phyloP scores from a whole-genome alignment of 2,329 filamentous ascomycete species.

The Colletotrichum sp. region DNA sequence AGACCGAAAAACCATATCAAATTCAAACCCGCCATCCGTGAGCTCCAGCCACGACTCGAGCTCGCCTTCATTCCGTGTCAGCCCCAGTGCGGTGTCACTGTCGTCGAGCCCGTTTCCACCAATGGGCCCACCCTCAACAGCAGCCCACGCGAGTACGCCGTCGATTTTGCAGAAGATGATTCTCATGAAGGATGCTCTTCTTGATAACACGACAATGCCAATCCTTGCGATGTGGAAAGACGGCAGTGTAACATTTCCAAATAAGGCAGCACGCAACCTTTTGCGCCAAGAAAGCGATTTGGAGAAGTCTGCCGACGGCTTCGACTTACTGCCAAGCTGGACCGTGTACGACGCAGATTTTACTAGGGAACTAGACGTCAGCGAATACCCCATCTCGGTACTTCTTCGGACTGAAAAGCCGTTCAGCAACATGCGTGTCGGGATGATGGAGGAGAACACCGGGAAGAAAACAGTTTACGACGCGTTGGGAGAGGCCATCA shows the following conservation, averaged over 20 bases:
- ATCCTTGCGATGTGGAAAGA: slow-evolving; percentile 85
- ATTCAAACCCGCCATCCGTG: slow-evolving; percentile 51
- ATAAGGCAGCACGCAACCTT: slow-evolving; percentile 66
- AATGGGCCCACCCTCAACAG: slow-evolving; percentile 65
- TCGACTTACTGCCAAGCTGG: slow-evolving; percentile 65
- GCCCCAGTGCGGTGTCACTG: slow-evolving; percentile 58
- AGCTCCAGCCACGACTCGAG: slow-evolving; percentile 52
- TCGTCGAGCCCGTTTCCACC: slow-evolving; percentile 69
- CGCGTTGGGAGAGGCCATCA: slow-evolving; percentile 69
- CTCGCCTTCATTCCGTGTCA: slow-evolving; percentile 48
- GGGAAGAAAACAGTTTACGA: slow-evolving; percentile 65
- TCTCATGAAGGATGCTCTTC: slow-evolving; percentile 76
- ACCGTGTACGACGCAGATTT: slow-evolving; percentile 72
- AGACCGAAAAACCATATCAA: slow-evolving; percentile 48
- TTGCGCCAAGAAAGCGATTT: slow-evolving; percentile 48
- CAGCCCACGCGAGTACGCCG: slow-evolving; percentile 59
- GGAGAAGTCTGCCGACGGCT: slow-evolving; percentile 47
- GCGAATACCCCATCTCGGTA: slow-evolving; percentile 71
- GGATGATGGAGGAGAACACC: slow-evolving; percentile 59
- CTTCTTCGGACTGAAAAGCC: slow-evolving; percentile 66
- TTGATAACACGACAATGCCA: slow-evolving; percentile 77
- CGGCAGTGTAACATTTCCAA: slow-evolving; percentile 74
- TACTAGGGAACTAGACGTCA: slow-evolving; percentile 55
- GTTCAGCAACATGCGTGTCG: slow-evolving; percentile 65
- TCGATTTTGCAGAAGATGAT: slow-evolving; percentile 76